These are phyloP conservation scores for Diatrype stigma DNA, from an alignment of 2,329 filamentous ascomycete species.

Conservation along the genomic window DNA sequence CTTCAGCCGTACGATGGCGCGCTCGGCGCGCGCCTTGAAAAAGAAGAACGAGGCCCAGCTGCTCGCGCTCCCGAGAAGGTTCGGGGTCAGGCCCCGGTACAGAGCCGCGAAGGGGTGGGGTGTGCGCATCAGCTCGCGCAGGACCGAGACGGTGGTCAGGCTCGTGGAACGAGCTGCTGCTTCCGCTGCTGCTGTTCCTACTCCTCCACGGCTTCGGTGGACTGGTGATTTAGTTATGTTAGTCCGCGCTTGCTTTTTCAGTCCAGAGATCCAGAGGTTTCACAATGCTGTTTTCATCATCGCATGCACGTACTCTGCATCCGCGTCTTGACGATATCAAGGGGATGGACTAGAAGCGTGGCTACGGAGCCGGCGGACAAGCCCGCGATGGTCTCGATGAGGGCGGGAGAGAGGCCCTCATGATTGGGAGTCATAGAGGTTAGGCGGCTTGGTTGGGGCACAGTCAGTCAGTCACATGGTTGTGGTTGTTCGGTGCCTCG, in stretches of 20 bases:
- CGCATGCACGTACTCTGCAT: constrained; percentile 77
- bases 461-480: constrained; percentile 3
- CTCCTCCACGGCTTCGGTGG: constrained; percentile 43
- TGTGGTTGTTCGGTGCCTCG: background rate
- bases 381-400: constrained; percentile 84
- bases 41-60: constrained; percentile 95
- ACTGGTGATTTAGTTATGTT: too few relatives aligned
- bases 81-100: constrained; percentile 86
- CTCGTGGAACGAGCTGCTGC: constrained; percentile 30
- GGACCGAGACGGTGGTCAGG: constrained; percentile 47
- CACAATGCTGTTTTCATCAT: too few relatives aligned
- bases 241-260: too few relatives aligned
- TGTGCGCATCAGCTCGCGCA: constrained; percentile 44
- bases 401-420: constrained; percentile 66
- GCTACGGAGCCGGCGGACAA: constrained; percentile 83
- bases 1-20: constrained; percentile 35
- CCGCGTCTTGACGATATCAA: constrained; percentile 95
- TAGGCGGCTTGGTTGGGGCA: background rate
- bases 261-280: too few relatives aligned
- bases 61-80: constrained; percentile 83
- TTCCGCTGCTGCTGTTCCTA: too few relatives aligned
- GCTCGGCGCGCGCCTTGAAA: constrained; percentile 57
- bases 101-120: constrained; percentile 63
- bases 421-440: constrained; percentile 45
- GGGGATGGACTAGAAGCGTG: constrained; percentile 82